These are phyloP conservation scores for Aspergillus taichungensis DNA, from an alignment of 495 filamentous ascomycete genomes.

Conservation along the genomic window DNA sequence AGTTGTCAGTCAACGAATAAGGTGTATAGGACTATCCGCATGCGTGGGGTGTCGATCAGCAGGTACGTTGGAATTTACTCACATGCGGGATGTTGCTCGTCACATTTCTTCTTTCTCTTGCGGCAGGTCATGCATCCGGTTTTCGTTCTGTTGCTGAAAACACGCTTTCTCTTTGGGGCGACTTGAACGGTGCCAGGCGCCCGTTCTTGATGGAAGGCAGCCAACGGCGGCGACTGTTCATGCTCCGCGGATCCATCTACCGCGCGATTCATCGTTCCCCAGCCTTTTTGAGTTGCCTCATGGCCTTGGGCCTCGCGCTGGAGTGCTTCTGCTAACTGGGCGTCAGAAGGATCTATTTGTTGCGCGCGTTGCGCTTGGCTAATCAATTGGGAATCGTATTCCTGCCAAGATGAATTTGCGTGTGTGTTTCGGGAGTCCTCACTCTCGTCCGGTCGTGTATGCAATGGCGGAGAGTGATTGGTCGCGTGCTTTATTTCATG, in stretches of 20 bases:
- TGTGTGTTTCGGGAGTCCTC: constrained; percentile 22
- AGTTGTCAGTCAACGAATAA: constrained; percentile 1
- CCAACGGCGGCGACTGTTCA: constrained; percentile 27
- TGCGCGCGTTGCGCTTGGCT: constrained; percentile 37
- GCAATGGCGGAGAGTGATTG: constrained; percentile 13
- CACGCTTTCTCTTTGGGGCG: constrained; percentile 71
- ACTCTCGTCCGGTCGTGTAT: constrained; percentile 22
- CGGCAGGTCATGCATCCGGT: constrained; percentile 96
- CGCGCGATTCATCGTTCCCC: constrained; percentile 22
- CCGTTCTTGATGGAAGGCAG: constrained; percentile 32
- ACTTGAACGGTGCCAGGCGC: constrained; percentile 44
- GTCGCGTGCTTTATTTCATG: constrained; percentile 13
- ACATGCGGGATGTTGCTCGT: constrained; percentile 94
- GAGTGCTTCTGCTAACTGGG: constrained; percentile 40
- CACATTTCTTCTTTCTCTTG: constrained; percentile 95
- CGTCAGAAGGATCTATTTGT: constrained; percentile 43
- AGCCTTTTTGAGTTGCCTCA: constrained; percentile 23
- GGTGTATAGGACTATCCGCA: too few relatives aligned
- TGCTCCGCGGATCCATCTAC: constrained; percentile 23
- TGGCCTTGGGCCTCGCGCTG: constrained; percentile 40
- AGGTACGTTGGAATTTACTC: constrained; percentile 16
- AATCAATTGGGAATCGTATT: constrained; percentile 34
- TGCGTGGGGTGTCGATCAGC: not conserved
- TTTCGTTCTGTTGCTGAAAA: constrained; percentile 96
- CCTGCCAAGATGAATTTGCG: constrained; percentile 29